Percentiles rank a stretch among this genome's conserved stretches.
Conservation (phyloP, 164 flowering plant genomes). For the Kalanchoe fedtschenkoi region DNA sequence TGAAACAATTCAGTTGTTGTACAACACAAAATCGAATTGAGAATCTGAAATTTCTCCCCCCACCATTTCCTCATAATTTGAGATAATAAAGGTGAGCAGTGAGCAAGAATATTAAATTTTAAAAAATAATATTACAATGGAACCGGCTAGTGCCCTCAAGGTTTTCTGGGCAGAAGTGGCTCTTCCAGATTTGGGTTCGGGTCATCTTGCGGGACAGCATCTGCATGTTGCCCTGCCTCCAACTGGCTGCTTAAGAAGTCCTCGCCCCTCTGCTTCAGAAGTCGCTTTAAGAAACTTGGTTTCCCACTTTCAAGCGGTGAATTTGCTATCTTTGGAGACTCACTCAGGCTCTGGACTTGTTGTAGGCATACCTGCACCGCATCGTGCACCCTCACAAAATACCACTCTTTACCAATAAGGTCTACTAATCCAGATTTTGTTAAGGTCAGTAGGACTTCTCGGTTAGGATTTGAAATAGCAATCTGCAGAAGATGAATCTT, state of each 20-base stretch:
- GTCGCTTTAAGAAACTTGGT: conserved; percentile 28
- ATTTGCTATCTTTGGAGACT: conserved; percentile 19
- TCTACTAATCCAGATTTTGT: conserved; percentile 62
- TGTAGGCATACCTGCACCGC: conserved; percentile 97
- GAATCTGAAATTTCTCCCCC: neutral
- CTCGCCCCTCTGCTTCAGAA: conserved; percentile 27
- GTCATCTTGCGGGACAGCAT: neutral
- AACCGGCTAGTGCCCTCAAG: neutral
- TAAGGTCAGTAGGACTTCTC: conserved; percentile 63
- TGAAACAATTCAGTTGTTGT: too few relatives aligned
- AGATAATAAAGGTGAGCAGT: neutral
- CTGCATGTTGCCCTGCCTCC: conserved; percentile 31
- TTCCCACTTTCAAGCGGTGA: conserved; percentile 13
- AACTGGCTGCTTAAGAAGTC: conserved; percentile 25
- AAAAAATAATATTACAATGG: neutral
- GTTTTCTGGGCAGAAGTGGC: neutral
- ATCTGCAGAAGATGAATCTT: conserved; percentile 32
- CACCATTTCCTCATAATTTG: neutral
- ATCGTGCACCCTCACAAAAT: conserved; percentile 90
- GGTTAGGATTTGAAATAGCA: conserved; percentile 84
- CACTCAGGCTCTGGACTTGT: conserved; percentile 46
- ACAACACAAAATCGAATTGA: neutral
- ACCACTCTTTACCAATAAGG: conserved; percentile 92
- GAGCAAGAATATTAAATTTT: neutral
- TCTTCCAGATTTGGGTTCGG: neutral